A percentile compares a stretch with the other conserved stretches of the same genome.
Conservation (phyloP, 208 protist genomes). For the Porcisia deanei region DNA sequence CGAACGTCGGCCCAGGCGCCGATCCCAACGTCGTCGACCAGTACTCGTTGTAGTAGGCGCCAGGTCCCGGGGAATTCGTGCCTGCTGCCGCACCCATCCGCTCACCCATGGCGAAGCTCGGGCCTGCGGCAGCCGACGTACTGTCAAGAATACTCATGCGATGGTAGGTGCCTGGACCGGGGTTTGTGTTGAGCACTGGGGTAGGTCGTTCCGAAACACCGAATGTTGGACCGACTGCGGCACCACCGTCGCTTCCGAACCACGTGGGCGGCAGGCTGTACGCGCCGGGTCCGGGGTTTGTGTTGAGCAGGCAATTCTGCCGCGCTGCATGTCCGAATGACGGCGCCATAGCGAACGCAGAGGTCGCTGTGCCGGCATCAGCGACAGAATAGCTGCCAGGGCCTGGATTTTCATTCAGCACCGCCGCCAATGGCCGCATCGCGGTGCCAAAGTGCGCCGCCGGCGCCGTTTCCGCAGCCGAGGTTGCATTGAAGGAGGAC, state of each 20-base stretch:
- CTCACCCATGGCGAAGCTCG: constrained; percentile 28
- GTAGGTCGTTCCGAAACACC: background rate
- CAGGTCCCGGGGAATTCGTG: constrained; percentile 10
- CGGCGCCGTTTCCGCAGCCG: constrained; percentile 1
- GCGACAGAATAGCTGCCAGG: constrained; percentile 29
- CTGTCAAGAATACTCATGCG: background rate
- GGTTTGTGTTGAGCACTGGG: constrained; percentile 4
- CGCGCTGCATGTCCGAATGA: constrained; percentile 14
- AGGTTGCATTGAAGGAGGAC: constrained; percentile 3
- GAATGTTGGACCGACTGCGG: background rate
- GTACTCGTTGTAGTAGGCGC: constrained; percentile 15
- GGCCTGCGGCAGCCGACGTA: background rate
- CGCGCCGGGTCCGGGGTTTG: constrained; percentile 33
- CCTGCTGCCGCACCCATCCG: constrained; percentile 2
- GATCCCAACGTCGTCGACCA: background rate
- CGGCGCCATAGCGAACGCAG: background rate
- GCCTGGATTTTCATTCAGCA: constrained; percentile 21
- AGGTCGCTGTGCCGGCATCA: background rate
- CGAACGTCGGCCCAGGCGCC: constrained; percentile 10
- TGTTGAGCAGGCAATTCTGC: constrained; percentile 10
- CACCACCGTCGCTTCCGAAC: constrained; percentile 33
- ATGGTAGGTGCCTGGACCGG: constrained; percentile 9
- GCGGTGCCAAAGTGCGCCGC: constrained; percentile 1
- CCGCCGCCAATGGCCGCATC: constrained; percentile 1
- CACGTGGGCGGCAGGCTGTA: constrained; percentile 30